These are phyloP conservation scores for Erysiphe pulchra DNA, from an alignment of 2,329 filamentous ascomycete species.

Conservation along the genomic window DNA sequence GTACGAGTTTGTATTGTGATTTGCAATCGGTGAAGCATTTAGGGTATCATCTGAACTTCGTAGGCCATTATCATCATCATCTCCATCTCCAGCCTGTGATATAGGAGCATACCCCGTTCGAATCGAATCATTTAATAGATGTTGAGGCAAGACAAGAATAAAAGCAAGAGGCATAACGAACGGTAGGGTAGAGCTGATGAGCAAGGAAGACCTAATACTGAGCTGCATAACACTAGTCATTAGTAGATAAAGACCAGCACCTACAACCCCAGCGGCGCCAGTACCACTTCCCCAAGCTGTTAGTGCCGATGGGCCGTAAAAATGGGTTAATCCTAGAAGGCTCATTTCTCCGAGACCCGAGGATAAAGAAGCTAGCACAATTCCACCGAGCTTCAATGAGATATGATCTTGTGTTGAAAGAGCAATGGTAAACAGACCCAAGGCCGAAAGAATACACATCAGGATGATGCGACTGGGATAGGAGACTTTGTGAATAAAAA, in stretches of 20 bases:
- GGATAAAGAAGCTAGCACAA: constrained; percentile 62
- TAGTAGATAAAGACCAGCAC: constrained; percentile 67
- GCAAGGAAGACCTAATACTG: constrained; percentile 44
- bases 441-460: too few relatives aligned
- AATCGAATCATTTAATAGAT: too few relatives aligned
- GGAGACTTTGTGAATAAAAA: too few relatives aligned
- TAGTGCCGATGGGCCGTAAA: constrained; percentile 66
- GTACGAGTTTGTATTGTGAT: too few relatives aligned
- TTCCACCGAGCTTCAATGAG: constrained; percentile 51
- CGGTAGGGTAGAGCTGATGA: constrained; percentile 58
- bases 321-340: constrained; percentile 78
- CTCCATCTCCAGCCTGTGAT: too few relatives aligned
- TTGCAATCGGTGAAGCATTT: too few relatives aligned
- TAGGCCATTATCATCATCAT: too few relatives aligned
- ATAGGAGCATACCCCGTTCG: too few relatives aligned
- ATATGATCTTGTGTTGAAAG: too few relatives aligned
- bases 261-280: constrained; percentile 65
- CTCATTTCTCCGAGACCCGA: constrained; percentile 74
- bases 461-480: too few relatives aligned
- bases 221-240: constrained; percentile 60
- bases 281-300: constrained; percentile 86
- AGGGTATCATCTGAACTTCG: too few relatives aligned
- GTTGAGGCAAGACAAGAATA: constrained; percentile 53
- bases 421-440: too few relatives aligned
- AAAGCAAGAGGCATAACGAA: constrained; percentile 65